Evolutionary conservation across 2,329 filamentous ascomycete genomes (phyloP), one percentile per base, ranked within the genome.

Genomic region (Setomelanomma holmii): DNA sequence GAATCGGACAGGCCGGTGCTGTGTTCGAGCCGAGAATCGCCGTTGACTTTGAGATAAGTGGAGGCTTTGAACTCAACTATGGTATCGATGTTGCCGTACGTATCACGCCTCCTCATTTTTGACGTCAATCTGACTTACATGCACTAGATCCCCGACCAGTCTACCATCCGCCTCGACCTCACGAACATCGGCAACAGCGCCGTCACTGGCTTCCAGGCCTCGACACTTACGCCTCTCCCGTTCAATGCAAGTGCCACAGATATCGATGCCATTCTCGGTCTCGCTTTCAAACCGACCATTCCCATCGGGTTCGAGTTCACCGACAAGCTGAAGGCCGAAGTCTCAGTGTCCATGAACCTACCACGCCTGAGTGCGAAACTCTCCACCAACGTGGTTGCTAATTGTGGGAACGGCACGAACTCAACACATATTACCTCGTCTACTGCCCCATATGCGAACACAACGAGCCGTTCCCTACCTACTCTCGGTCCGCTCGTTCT

Each of bases 1-100:
- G 67, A 4, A 63, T 76, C 16, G 74, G 72, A 1, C 53, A 65
- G n/a, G 72, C 73, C 12, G 74, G 72, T 34, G 67, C 71, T n/a
- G 43, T 62, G 19, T 73, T 75, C 47, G 63, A 66, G 19, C 67
- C 71, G 3, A 55, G 49, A 7, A 59, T 76, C 22, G 52, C 49
- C 6, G 60, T 65, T 4, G 62, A 66, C 11, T 73, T 70, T 22
- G 43, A 71, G 0, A 53, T 75, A 4, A 53, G 50, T 11, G 63
- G 64, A 12, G 59, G 58, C 3, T 54, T 76, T 22, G 67, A 72
- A n/a, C 53, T 75, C 20, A 67, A 53, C 27, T 74, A 74, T 38
- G 74, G 74, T 8, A 70, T 75, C 33, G 69, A 76, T 35, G 49
- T 76, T n/a, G 52, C 51, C n/a, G 72, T 73, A 60, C 38, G 66